Conservation (phyloP, 768 basidiomycete species). For the Tricholoma saponaceum region DNA sequence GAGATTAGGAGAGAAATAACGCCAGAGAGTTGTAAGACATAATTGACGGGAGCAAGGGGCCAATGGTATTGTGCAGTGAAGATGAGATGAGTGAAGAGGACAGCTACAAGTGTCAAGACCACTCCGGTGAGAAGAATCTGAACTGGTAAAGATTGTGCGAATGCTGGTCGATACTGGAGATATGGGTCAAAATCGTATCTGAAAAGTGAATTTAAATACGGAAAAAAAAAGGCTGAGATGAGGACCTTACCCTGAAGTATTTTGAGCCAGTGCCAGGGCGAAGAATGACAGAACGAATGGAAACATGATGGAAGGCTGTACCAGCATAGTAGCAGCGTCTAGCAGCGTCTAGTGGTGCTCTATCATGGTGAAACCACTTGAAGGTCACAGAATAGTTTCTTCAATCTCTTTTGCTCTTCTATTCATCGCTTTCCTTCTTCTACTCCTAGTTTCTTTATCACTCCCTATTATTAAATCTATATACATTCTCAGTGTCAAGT, state of each 20-base stretch:
- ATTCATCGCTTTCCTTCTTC: conserved; percentile 61
- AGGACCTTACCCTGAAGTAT: conserved; percentile 7
- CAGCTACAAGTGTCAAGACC: conserved; percentile 75
- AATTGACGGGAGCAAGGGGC: conserved; percentile 91
- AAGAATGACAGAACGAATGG: not conserved
- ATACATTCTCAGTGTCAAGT: conserved; percentile 51
- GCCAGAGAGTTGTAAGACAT: conserved; percentile 81
- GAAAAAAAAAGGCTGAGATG: not conserved
- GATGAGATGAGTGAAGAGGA: conserved; percentile 86
- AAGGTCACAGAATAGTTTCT: conserved; percentile 44
- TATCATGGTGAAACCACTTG: conserved; percentile 27
- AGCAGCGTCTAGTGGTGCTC: no score
- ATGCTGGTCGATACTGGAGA: conserved; percentile 70
- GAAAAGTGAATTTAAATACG: not conserved
- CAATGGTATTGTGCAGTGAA: conserved; percentile 97
- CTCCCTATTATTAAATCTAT: conserved; percentile 70
- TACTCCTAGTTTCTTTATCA: conserved; percentile 73
- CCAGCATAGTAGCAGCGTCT: no score
- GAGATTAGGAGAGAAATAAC: conserved; percentile 78
- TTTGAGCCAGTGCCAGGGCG: not conserved
- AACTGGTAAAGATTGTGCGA: conserved; percentile 84
- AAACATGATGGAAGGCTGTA: not conserved
- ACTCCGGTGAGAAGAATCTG: conserved; percentile 87
- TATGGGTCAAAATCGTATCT: conserved; percentile 61
- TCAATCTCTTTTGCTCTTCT: conserved; percentile 45